Conservation (phyloP, 2,329 filamentous ascomycete genomes). For the Penicillium expansum region DNA sequence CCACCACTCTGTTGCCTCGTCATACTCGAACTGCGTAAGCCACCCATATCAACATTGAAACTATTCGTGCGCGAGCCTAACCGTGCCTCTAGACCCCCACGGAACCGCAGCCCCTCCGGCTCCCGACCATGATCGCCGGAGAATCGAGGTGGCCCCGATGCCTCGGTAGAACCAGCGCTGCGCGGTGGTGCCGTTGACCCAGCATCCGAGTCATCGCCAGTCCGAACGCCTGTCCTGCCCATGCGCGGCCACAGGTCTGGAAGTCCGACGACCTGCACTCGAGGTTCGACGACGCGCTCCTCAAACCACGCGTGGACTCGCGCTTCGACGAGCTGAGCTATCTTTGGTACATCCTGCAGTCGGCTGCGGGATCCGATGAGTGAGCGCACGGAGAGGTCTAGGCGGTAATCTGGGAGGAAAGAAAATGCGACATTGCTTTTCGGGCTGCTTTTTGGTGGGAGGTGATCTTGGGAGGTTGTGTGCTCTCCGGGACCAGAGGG, state of each 20-base stretch:
- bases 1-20: slow-evolving; percentile 32
- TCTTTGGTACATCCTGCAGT: slow-evolving; percentile 65
- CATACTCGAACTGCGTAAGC: slow-evolving; percentile 33
- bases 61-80: slow-evolving; percentile 35
- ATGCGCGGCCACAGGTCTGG: slow-evolving; percentile 62
- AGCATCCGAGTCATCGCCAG: slow-evolving; percentile 44
- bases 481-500: slow-evolving; percentile 11
- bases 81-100: slow-evolving; percentile 27
- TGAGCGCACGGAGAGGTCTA: slow-evolving; percentile 63
- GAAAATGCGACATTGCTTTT: slow-evolving; percentile 89
- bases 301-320: slow-evolving; percentile 67
- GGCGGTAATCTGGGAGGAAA: slow-evolving; percentile 66
- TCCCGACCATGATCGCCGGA: slow-evolving; percentile 25
- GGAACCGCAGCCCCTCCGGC: slow-evolving; percentile 36
- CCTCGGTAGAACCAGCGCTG: slow-evolving; percentile 30
- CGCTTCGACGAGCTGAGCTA: slow-evolving; percentile 63
- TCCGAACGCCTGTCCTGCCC: slow-evolving; percentile 46
- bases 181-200: slow-evolving; percentile 33
- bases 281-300: slow-evolving; percentile 63
- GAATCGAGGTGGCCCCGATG: slow-evolving; percentile 23
- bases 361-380: slow-evolving; percentile 62
- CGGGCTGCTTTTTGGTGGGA: slow-evolving; percentile 53
- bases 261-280: slow-evolving; percentile 63
- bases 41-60: slow-evolving; percentile 35
- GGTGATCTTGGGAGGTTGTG: slow-evolving; percentile 14